Evolutionary conservation across 345 rosid genomes (phyloP).

Genomic region (Nasturtium officinale): DNA sequence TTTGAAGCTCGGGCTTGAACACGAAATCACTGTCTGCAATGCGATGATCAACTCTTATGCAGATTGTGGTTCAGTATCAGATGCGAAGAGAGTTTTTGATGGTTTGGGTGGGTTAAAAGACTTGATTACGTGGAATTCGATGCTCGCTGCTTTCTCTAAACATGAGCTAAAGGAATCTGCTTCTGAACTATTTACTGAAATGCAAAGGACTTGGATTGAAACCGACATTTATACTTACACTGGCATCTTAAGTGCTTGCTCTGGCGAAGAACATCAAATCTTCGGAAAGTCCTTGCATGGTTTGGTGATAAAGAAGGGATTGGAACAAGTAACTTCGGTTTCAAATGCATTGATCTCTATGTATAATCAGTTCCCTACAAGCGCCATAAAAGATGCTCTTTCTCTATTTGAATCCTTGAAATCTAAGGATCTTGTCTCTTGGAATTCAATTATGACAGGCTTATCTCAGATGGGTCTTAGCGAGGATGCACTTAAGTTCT

Average conservation of each 20-base stretch:
- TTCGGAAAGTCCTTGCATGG: conserved; percentile 64
- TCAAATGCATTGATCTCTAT: conserved; percentile 64
- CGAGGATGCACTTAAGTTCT: conserved; percentile 60
- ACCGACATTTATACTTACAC: conserved; percentile 72
- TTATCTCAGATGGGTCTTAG: conserved; percentile 59
- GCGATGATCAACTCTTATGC: conserved; percentile 67
- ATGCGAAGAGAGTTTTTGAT: conserved; percentile 62
- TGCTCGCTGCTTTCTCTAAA: conserved; percentile 61
- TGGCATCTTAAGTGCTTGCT: conserved; percentile 62
- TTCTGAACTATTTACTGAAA: conserved; percentile 52
- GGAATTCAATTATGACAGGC: conserved; percentile 75
- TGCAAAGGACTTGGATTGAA: conserved; percentile 52
- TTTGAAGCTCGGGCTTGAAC: conserved; percentile 53
- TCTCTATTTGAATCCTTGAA: conserved; percentile 55
- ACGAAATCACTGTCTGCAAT: conserved; percentile 57
- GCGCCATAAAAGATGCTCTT: conserved; percentile 57
- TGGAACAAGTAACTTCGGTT: conserved; percentile 55
- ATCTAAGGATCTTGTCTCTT: conserved; percentile 67
- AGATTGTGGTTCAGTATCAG: conserved; percentile 58
- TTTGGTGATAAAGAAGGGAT: conserved; percentile 66
- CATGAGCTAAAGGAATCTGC: conserved; percentile 59
- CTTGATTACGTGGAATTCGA: conserved; percentile 75
- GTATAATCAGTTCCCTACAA: conserved; percentile 57
- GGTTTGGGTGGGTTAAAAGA: conserved; percentile 49
- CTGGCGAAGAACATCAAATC: conserved; percentile 41